Conservation (phyloP, 768 basidiomycete genomes). For the Boletellus ananiceps region DNA sequence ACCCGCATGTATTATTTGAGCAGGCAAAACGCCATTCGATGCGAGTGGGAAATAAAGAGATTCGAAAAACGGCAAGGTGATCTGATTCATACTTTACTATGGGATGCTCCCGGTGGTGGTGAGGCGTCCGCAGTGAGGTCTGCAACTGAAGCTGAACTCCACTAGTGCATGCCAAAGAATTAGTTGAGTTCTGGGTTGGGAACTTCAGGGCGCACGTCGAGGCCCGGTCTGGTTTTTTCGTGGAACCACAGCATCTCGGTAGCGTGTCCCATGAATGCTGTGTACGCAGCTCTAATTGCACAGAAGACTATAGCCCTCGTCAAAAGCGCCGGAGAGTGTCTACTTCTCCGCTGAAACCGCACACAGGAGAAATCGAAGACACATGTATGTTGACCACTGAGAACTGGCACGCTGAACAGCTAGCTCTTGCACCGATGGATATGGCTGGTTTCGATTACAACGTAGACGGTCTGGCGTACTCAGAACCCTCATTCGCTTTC, state of each 20-base stretch:
- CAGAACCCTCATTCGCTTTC: neutral
- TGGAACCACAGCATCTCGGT: conserved; percentile 10
- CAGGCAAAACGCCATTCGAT: conserved; percentile 52
- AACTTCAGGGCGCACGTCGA: conserved; percentile 69
- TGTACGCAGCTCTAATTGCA: conserved; percentile 3
- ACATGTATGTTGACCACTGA: neutral
- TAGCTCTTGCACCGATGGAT: conserved; percentile 3
- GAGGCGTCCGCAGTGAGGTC: conserved; percentile 22
- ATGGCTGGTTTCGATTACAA: conserved; percentile 23
- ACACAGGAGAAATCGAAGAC: neutral
- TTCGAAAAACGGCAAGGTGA: conserved; percentile 51
- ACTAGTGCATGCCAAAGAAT: conserved; percentile 59
- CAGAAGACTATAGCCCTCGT: conserved; percentile 37
- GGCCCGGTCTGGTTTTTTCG: conserved; percentile 41
- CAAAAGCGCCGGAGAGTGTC: conserved; percentile 46
- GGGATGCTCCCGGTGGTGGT: conserved; percentile 64
- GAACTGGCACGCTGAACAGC: conserved; percentile 15
- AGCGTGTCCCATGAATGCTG: conserved; percentile 1
- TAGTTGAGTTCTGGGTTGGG: conserved; percentile 71
- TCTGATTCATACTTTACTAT: conserved; percentile 60
- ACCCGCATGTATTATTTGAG: conserved; percentile 65
- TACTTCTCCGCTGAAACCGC: neutral
- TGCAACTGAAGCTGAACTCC: conserved; percentile 2
- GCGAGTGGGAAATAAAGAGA: conserved; percentile 48
- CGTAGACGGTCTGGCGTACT: conserved; percentile 17